Evolutionary conservation across 768 basidiomycete species (phyloP), one percentile per base, ranked within the genome.

Genomic region (Strobilomyces confusus): DNA sequence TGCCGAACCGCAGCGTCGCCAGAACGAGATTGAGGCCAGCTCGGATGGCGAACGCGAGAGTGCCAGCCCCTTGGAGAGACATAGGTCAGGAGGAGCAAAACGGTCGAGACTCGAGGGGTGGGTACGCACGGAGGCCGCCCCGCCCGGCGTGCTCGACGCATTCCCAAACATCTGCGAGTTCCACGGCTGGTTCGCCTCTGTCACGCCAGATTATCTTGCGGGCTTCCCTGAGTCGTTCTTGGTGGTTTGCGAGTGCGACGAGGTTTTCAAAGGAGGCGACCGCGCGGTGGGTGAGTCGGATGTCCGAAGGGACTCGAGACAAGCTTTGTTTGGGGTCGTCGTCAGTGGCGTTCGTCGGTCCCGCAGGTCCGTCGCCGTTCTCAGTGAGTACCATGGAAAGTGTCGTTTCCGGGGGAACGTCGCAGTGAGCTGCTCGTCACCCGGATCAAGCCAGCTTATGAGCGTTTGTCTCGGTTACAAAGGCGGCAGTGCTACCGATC

Each of bases 171-270:
- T 79, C 80, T 33, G 77, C 67, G 22, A 94, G 62, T 57, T 90
- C 85, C 1, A 77, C 82, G 0, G 86, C 86, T 17, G 83, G 86
- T 68, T 92, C 83, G 4, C 91, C 89, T 56, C 79, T 75, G 61
- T 91, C 86, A 13, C 88, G 76, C 88, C 90, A 90, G 4, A 93
- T 81, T 69, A 92, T 86, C 67, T 82, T 89, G 50, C 87, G 77
- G 1, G 90, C 88, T 51, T 83, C 83, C 56, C 72, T 78, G 30
- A 92, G 73, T 2, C 81, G 76, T 55, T 92, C 88, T 65, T 90
- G 86, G 68, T 88, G 83, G 69, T 92, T 91, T 5, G 91, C 92
- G 51, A 94, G 77, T 14, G 87, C 87, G 20, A 91, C 85, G 9
- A 94, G 74, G 63, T 89, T 90, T 65, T 92, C 89, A 59, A 92